These are phyloP conservation scores for Venturia pyrina DNA, from an alignment of 2,329 filamentous ascomycete species.

Conservation along the genomic window DNA sequence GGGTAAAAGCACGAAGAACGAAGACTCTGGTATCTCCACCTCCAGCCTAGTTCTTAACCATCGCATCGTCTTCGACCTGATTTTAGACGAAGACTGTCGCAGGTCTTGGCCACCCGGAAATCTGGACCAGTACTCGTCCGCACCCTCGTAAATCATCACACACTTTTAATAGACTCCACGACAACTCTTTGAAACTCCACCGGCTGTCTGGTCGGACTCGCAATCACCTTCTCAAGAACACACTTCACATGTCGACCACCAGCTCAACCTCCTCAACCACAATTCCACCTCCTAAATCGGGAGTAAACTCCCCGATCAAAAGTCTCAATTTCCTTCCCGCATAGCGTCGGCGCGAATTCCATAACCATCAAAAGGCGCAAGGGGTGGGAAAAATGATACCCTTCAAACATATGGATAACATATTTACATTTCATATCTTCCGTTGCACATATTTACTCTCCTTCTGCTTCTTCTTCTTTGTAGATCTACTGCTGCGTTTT, in stretches of 20 bases:
- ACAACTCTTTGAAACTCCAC: not conserved
- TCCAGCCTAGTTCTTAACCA: not conserved
- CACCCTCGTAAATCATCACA: not conserved
- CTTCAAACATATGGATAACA: not conserved
- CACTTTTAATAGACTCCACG: not conserved
- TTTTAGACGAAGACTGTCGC: not conserved
- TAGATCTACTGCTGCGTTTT: not conserved
- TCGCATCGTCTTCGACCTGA: not conserved
- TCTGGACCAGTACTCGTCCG: not conserved
- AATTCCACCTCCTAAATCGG: not conserved
- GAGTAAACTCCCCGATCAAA: not conserved
- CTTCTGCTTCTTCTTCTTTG: not conserved
- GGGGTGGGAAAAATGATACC: not conserved
- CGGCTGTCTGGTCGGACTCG: too few relatives aligned
- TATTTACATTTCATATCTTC: not conserved
- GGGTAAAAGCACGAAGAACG: not conserved
- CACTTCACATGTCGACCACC: too few relatives aligned
- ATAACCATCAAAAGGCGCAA: not conserved
- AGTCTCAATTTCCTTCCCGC: not conserved
- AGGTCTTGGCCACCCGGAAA: not conserved
- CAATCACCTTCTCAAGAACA: too few relatives aligned
- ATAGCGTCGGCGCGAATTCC: not conserved
- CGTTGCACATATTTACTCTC: not conserved
- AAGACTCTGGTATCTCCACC: not conserved
- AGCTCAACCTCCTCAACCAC: not conserved